Conservation (phyloP, 192 early-diverging fungal species). For the Coemansia sp. region DNA sequence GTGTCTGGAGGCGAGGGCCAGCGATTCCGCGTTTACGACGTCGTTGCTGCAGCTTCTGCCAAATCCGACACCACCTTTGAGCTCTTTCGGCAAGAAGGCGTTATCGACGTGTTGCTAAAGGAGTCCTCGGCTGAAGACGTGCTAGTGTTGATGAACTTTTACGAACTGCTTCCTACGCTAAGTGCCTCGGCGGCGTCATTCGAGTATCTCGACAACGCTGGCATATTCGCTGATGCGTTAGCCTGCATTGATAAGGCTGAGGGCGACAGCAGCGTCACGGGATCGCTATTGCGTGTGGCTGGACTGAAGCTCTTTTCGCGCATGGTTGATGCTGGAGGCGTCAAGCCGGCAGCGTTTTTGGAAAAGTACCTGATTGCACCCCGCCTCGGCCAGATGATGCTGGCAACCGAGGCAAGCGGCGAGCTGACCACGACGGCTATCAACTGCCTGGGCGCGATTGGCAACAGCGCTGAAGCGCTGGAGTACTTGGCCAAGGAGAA, state of each 20-base stretch:
- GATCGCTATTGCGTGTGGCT: slow-evolving; percentile 30
- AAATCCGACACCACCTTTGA: slow-evolving; percentile 32
- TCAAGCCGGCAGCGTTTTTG: slow-evolving; percentile 24
- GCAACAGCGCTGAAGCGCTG: slow-evolving; percentile 38
- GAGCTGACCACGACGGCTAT: slow-evolving; percentile 35
- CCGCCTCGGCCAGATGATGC: slow-evolving; percentile 26
- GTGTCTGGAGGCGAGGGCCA: slow-evolving; percentile 29
- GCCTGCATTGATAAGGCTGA: slow-evolving; percentile 16
- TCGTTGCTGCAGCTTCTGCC: slow-evolving; percentile 25
- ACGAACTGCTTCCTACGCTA: slow-evolving; percentile 36
- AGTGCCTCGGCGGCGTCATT: slow-evolving; percentile 24
- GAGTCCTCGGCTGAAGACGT: slow-evolving; percentile 37
- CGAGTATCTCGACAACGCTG: slow-evolving; percentile 28
- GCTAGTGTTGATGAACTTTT: slow-evolving; percentile 42
- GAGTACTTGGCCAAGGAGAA: slow-evolving; percentile 43
- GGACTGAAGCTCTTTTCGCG: slow-evolving; percentile 48
- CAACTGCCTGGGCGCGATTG: slow-evolving; percentile 44
- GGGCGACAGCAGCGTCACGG: slow-evolving; percentile 17
- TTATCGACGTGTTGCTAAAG: slow-evolving; percentile 30
- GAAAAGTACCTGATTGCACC: slow-evolving; percentile 33
- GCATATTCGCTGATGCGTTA: slow-evolving; percentile 32
- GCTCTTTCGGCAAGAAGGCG: slow-evolving; percentile 32
- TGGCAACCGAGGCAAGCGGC: slow-evolving; percentile 11
- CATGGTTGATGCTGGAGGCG: slow-evolving; percentile 32
- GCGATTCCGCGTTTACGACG: slow-evolving; percentile 53